Evolutionary conservation across 805 yeast species (phyloP).

Genomic region (Yarrowia sp.): DNA sequence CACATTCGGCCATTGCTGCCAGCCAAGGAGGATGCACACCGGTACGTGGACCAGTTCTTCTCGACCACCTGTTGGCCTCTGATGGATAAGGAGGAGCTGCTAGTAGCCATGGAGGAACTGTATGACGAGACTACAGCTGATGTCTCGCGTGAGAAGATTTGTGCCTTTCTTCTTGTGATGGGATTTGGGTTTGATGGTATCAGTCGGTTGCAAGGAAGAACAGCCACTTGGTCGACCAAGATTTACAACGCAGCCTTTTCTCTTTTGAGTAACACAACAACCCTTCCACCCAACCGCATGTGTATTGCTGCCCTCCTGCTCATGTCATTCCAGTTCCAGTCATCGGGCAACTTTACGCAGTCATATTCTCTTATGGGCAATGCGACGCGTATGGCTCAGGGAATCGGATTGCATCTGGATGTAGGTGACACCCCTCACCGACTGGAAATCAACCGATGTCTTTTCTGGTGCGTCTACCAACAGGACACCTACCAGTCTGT

Average conservation of each 20-base stretch:
- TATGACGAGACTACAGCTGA: conserved; percentile 6
- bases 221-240: conserved; percentile 14
- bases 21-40: not conserved
- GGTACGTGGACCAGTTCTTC: conserved; percentile 5
- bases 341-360: conserved; percentile 5
- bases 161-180: conserved; percentile 13
- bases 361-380: not conserved
- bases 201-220: not conserved
- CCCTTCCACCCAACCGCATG: not conserved
- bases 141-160: conserved; percentile 1
- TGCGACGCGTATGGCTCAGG: conserved; percentile 18
- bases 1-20: conserved; percentile 3
- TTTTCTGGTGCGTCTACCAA: conserved; percentile 5
- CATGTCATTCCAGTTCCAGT: conserved; percentile 16
- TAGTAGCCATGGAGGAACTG: not conserved
- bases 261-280: not conserved
- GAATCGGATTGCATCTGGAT: not conserved
- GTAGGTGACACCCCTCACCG: conserved; percentile 3
- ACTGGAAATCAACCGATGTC: conserved; percentile 4
- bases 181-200: conserved; percentile 1
- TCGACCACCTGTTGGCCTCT: conserved; percentile 12
- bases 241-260: conserved; percentile 14
- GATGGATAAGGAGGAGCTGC: conserved; percentile 9
- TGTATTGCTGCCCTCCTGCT: conserved; percentile 9
- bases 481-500: conserved; percentile 16